Evolutionary conservation across 2,329 filamentous ascomycete genomes (phyloP).

Genomic region (Fusarium sororula): DNA sequence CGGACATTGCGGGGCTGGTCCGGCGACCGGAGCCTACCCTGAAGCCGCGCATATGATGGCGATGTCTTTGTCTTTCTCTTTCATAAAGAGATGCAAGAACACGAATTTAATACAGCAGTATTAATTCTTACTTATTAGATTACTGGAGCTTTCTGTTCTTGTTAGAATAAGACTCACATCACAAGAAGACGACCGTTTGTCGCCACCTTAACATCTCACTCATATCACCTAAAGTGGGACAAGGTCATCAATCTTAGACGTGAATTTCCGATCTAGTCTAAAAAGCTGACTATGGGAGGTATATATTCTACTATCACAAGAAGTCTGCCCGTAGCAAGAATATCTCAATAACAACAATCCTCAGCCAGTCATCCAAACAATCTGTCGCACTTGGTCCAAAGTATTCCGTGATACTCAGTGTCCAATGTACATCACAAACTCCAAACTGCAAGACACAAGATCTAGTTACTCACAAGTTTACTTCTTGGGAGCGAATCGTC

Average conservation of each 20-base stretch:
- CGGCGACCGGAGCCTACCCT: conserved; percentile 8
- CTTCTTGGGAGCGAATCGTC: background rate
- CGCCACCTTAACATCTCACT: accelerated
- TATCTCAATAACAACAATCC: background rate
- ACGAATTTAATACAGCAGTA: accelerated
- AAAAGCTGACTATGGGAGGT: background rate
- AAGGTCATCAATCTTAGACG: accelerated
- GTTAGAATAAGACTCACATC: background rate
- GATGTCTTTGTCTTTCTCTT: background rate
- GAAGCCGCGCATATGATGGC: background rate
- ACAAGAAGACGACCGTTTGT: no score
- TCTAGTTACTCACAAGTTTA: background rate
- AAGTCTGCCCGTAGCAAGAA: background rate
- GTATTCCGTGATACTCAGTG: background rate
- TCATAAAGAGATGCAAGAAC: no score
- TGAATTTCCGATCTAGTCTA: background rate
- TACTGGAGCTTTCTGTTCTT: accelerated
- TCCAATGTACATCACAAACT: background rate
- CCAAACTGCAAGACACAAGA: background rate
- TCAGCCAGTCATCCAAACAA: background rate
- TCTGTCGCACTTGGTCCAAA: background rate
- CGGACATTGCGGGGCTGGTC: background rate
- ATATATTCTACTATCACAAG: background rate
- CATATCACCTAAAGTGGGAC: accelerated
- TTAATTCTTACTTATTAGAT: no score